These are phyloP conservation scores for Aspergillus sp. DNA, from an alignment of 2,329 filamentous ascomycete species.

Conservation along the genomic window DNA sequence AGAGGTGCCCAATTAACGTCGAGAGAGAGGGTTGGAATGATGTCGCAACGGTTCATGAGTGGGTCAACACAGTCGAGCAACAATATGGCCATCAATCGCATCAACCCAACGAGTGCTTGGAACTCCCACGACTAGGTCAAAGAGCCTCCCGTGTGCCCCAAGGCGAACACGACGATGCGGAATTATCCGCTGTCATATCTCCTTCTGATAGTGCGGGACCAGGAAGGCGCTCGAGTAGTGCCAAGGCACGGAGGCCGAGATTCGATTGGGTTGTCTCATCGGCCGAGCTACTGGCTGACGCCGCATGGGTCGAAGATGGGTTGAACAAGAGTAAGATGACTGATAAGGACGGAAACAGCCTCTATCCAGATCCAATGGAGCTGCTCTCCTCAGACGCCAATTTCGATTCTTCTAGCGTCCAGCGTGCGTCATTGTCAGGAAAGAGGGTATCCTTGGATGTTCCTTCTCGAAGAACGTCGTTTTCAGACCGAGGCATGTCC, in stretches of 20 bases:
- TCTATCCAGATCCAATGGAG: conserved; percentile 45
- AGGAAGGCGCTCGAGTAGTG: conserved; percentile 36
- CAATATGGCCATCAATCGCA: conserved; percentile 38
- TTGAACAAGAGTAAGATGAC: conserved; percentile 75
- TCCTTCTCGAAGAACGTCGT: conserved; percentile 19
- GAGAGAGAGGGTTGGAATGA: conserved; percentile 72
- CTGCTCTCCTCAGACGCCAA: conserved; percentile 12
- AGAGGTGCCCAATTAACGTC: conserved; percentile 67
- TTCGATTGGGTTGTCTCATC: conserved; percentile 81
- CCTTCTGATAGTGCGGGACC: conserved; percentile 36
- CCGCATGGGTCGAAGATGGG: conserved; percentile 80
- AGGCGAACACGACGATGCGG: conserved; percentile 17
- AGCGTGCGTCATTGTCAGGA: conserved; percentile 9
- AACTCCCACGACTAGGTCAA: conserved; percentile 38
- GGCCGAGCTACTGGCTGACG: conserved; percentile 79
- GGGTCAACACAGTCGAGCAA: conserved; percentile 65
- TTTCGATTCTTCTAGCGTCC: conserved; percentile 3
- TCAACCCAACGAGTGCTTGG: conserved; percentile 40
- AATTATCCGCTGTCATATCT: conserved; percentile 21
- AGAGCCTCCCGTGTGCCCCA: conserved; percentile 6
- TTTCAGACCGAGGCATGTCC: conserved; percentile 34
- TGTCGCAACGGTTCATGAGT: conserved; percentile 61
- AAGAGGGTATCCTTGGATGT: conserved; percentile 18
- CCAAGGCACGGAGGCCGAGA: conserved; percentile 63
- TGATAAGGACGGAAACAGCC: conserved; percentile 65